Evolutionary conservation across 768 basidiomycete genomes (phyloP), one percentile per base, ranked within the genome.

Genomic region (Rhizopogon sp.): DNA sequence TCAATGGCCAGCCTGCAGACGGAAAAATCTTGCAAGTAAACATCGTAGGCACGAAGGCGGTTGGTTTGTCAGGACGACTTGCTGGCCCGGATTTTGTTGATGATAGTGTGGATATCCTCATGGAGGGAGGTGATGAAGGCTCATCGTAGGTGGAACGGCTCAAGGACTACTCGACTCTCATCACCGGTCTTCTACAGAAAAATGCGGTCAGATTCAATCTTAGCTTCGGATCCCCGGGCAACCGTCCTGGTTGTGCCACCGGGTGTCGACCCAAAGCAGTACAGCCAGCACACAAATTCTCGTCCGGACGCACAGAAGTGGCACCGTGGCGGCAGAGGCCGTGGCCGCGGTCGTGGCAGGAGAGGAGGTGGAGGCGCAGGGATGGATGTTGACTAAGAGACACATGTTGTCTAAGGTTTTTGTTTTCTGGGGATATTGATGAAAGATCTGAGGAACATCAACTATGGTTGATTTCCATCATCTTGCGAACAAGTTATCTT

Each of bases 1-100:
- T 90, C 68, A 72, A 94, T 71, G 84, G 83, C 35, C 87, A 89
- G 56, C 84, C 86, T 17, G 92, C 92, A 3, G 92, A 94, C 56
- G 92, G 91, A 1, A 85, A 85, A 58, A 79, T 80, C 8, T 72
- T 93, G 44, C 79, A 75, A 6, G 88, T 93, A 6, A 70, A 71
- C 51, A 69, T 90, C 47, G 77, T 91, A 13, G 87, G 85, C 9
- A 76, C 76, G 1, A 72, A 76, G 56, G 76, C 79, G 1, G 76
- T 80, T 7, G 71, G 81, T 0, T 73, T 90, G 2, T 77, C 76
- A 6, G 82, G 84, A 7, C 73, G 87, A 53, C 64, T 87, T 7
- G 84, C 79, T 16, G 82, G 80, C 17, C 60, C 83, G 43, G 81
- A 79, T 0, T 60, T 83, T 52, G 79, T 65, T 20, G 57, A 64